Percentiles rank a stretch among this genome's conserved stretches.
These are phyloP conservation scores for Ceratobasidium papillatum DNA, from an alignment of 1,284 basidiomycete species.

Conservation along the genomic window DNA sequence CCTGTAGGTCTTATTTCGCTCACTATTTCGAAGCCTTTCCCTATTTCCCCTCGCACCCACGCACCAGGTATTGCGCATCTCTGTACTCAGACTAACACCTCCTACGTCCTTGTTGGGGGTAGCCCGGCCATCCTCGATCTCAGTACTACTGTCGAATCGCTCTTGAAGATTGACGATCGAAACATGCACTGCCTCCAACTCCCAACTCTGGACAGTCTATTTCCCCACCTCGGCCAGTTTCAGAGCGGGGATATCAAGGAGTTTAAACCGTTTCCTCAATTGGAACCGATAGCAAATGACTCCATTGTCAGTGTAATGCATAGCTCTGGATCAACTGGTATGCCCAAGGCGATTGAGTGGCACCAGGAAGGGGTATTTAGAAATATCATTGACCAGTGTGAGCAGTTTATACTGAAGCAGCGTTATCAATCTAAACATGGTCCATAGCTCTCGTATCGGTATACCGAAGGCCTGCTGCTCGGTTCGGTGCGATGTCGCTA, in stretches of 20 bases:
- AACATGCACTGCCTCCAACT: not conserved
- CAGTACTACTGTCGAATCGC: not conserved
- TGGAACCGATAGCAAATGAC: not conserved
- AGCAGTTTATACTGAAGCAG: not conserved
- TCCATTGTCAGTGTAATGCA: slow-evolving; percentile 1
- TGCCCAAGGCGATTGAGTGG: slow-evolving; percentile 1
- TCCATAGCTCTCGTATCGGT: not conserved
- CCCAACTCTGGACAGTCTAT: not conserved
- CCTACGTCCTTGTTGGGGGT: not conserved
- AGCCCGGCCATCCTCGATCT: not conserved
- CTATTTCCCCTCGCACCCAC: not conserved
- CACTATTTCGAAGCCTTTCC: not conserved
- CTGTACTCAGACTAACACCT: not conserved
- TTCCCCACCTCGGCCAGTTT: not conserved
- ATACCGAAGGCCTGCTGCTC: not conserved
- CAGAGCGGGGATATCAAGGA: not conserved
- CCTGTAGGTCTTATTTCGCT: not conserved
- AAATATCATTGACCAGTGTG: slow-evolving; percentile 18
- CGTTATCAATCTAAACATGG: not conserved
- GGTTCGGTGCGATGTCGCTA: not conserved
- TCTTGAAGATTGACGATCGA: not conserved
- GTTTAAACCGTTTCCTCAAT: not conserved
- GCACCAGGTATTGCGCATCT: slow-evolving; percentile 7
- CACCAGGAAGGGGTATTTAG: slow-evolving; percentile 23
- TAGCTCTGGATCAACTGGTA: slow-evolving; percentile 27